A percentile compares a stretch with the other conserved stretches of the same genome.
phyloP scores from a whole-genome alignment of 1,284 basidiomycete genomes.

The Trichosporon faecale region DNA sequence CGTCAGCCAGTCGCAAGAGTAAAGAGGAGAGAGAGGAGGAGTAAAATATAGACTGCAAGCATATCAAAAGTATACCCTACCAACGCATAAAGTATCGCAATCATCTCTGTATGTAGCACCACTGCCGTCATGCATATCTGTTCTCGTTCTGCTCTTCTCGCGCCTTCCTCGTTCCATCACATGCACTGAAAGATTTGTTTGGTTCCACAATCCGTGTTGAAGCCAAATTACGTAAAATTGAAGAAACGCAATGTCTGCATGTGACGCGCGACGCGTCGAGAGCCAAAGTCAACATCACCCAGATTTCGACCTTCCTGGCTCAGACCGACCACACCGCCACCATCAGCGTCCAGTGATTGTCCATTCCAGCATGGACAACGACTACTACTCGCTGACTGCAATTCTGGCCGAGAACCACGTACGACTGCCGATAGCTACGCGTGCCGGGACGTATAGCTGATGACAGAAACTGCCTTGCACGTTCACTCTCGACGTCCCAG shows the following conservation, averaged over 20 bases:
- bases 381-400: constrained; percentile 81
- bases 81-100: constrained; percentile 7
- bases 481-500: constrained; percentile 78
- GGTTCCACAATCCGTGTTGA: constrained; percentile 6
- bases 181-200: constrained; percentile 12
- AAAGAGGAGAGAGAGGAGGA: background rate
- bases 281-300: background rate
- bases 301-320: background rate
- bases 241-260: background rate
- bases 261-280: constrained; percentile 15
- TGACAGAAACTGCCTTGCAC: constrained; percentile 80
- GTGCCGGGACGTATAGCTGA: background rate
- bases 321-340: background rate
- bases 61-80: constrained; percentile 1
- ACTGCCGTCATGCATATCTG: constrained; percentile 5
- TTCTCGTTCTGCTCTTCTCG: background rate
- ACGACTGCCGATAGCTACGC: constrained; percentile 17
- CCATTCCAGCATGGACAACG: constrained; percentile 64
- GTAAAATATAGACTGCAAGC: constrained; percentile 2
- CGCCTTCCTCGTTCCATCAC: too few relatives aligned
- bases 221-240: background rate
- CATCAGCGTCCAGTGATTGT: background rate
- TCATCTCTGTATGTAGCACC: constrained; percentile 10
- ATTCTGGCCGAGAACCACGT: constrained; percentile 88
- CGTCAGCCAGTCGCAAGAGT: constrained; percentile 50